Conservation (phyloP, 768 basidiomycete genomes). For the Boletus vermiculosoides region DNA sequence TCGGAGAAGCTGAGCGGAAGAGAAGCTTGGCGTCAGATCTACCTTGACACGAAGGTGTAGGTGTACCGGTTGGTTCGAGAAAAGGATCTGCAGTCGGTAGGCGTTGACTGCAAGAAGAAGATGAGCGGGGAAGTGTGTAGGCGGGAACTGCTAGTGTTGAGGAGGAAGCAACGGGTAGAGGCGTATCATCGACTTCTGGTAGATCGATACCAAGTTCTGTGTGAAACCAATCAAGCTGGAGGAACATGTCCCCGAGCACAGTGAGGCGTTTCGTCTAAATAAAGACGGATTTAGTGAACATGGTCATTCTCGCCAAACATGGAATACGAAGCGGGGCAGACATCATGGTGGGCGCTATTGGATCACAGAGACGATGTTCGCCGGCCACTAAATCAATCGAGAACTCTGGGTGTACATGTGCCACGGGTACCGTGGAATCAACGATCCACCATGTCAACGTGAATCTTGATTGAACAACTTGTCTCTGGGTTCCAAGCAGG, state of each 20-base stretch:
- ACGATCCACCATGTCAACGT: background rate
- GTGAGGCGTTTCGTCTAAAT: slow-evolving; percentile 63
- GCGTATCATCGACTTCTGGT: slow-evolving; percentile 51
- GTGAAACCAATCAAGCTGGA: slow-evolving; percentile 81
- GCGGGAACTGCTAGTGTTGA: slow-evolving; percentile 38
- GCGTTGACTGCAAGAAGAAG: slow-evolving; percentile 31
- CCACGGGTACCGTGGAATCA: background rate
- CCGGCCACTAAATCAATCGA: background rate
- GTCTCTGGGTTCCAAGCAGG: background rate
- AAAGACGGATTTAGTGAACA: slow-evolving; percentile 1
- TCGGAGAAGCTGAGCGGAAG: slow-evolving; percentile 30
- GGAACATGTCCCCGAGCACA: slow-evolving; percentile 59
- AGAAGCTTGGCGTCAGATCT: slow-evolving; percentile 36
- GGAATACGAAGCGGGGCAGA: background rate
- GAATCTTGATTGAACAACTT: background rate
- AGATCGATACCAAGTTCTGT: slow-evolving; percentile 75
- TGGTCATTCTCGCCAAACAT: background rate
- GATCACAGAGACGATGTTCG: background rate
- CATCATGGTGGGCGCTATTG: background rate
- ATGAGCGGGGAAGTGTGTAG: slow-evolving; percentile 46
- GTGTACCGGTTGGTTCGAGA: slow-evolving; percentile 36
- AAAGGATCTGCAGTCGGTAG: slow-evolving; percentile 27
- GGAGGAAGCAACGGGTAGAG: slow-evolving; percentile 31
- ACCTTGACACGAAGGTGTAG: slow-evolving; percentile 47
- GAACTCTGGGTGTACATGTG: background rate